Evolutionary conservation across 129 eudicot genomes (phyloP).

Genomic region (Tagetes erecta): DNA sequence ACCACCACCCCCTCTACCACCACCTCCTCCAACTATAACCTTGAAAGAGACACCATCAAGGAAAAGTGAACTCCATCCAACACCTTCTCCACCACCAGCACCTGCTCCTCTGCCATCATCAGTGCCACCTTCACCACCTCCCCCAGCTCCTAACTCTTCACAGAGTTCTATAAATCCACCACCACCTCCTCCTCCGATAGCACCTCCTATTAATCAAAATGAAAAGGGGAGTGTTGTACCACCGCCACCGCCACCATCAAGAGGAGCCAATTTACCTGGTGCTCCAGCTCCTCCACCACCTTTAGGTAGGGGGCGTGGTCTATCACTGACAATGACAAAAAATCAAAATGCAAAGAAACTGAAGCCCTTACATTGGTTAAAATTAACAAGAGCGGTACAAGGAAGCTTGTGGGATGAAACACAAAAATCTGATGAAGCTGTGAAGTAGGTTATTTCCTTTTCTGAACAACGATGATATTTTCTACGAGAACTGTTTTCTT

Average conservation of each 20-base stretch:
- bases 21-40: constrained; percentile 28
- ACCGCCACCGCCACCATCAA: constrained; percentile 42
- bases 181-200: constrained; percentile 72
- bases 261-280: constrained; percentile 30
- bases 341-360: constrained; percentile 55
- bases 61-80: constrained; percentile 20
- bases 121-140: constrained; percentile 58
- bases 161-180: background rate
- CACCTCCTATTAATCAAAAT: constrained; percentile 39
- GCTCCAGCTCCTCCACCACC: constrained; percentile 75
- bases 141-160: constrained; percentile 29
- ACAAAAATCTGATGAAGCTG: constrained; percentile 76
- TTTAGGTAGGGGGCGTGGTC: constrained; percentile 35
- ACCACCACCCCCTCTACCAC: constrained; percentile 42
- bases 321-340: constrained; percentile 39
- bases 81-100: constrained; percentile 46
- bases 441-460: constrained; percentile 47
- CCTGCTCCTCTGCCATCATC: constrained; percentile 41
- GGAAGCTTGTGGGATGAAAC: constrained; percentile 99
- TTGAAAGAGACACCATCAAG: constrained; percentile 17
- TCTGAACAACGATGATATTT: background rate
- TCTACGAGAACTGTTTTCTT: constrained; percentile 7
- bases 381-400: constrained; percentile 83
- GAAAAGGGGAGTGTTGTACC: constrained; percentile 28
- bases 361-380: constrained; percentile 96